These are phyloP conservation scores for Cryptomeria japonica DNA, from an alignment of 75 land plant species.

Conservation along the genomic window DNA sequence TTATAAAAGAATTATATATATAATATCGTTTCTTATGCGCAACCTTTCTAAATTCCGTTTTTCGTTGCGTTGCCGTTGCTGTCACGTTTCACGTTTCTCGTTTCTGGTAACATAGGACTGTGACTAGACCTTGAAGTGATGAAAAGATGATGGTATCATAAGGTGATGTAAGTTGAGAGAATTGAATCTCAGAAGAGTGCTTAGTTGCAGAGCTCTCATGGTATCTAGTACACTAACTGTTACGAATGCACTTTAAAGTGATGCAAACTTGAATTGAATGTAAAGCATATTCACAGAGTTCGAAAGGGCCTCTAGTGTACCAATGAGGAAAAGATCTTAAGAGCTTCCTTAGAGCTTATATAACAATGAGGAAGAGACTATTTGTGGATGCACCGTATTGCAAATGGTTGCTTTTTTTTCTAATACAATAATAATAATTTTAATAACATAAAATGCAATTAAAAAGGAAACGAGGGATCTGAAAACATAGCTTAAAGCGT, in stretches of 20 bases:
- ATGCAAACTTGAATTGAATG: neutral
- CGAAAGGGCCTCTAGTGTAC: neutral
- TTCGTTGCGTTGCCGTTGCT: too few relatives aligned
- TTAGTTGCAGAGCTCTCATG: neutral
- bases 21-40: too few relatives aligned
- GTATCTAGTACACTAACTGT: neutral
- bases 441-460: too few relatives aligned
- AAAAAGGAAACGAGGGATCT: neutral
- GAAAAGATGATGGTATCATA: too few relatives aligned
- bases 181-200: neutral
- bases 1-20: too few relatives aligned
- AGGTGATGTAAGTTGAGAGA: neutral
- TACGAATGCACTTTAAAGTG: too few relatives aligned
- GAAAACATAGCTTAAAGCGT: slow-evolving; percentile 78
- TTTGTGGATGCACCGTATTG: neutral
- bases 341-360: neutral
- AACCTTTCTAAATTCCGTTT: too few relatives aligned
- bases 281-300: neutral
- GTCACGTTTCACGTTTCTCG: too few relatives aligned
- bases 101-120: too few relatives aligned
- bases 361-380: neutral
- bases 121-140: neutral
- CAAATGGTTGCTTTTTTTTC: neutral
- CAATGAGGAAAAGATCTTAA: neutral
- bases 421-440: neutral